phyloP scores from a whole-genome alignment of 2,329 filamentous ascomycete species.

The Monosporascus sp. region DNA sequence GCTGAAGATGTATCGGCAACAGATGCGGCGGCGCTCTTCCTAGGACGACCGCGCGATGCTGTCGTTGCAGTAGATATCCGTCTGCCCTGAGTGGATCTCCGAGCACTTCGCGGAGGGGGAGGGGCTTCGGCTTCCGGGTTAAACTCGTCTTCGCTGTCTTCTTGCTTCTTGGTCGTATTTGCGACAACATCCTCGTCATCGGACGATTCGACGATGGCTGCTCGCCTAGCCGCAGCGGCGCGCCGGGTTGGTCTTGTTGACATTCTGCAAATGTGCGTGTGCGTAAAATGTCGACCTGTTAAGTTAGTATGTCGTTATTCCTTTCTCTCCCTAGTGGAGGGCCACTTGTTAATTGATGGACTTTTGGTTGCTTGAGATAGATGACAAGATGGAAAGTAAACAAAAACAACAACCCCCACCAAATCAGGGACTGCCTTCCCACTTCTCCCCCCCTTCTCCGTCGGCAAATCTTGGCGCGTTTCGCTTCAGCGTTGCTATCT shows the following conservation, averaged over 20 bases:
- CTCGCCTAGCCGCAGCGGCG: slow-evolving; percentile 55
- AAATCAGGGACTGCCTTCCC: background rate
- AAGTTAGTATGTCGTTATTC: too few relatives aligned
- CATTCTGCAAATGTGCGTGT: slow-evolving; percentile 11
- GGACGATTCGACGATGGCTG: slow-evolving; percentile 72
- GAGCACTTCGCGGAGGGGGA: slow-evolving; percentile 47
- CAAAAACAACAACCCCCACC: background rate
- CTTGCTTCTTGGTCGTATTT: slow-evolving; percentile 44
- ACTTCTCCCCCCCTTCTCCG: background rate
- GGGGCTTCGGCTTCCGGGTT: slow-evolving; percentile 57
- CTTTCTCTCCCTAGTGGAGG: too few relatives aligned
- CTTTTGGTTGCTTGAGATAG: too few relatives aligned
- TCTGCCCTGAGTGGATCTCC: slow-evolving; percentile 40
- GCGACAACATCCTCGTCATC: slow-evolving; percentile 63
- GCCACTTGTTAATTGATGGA: too few relatives aligned
- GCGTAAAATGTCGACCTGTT: too few relatives aligned
- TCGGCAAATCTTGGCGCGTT: background rate
- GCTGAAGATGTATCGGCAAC: slow-evolving; percentile 14
- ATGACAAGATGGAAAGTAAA: background rate
- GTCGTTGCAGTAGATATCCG: slow-evolving; percentile 33
- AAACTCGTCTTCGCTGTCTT: slow-evolving; percentile 71
- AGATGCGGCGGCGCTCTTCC: slow-evolving; percentile 33
- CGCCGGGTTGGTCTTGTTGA: slow-evolving; percentile 35
- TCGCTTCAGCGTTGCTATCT: background rate
- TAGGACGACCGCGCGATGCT: slow-evolving; percentile 33